Conservation (phyloP, 1,284 basidiomycete species). For the Fomitopsis pinicola region DNA sequence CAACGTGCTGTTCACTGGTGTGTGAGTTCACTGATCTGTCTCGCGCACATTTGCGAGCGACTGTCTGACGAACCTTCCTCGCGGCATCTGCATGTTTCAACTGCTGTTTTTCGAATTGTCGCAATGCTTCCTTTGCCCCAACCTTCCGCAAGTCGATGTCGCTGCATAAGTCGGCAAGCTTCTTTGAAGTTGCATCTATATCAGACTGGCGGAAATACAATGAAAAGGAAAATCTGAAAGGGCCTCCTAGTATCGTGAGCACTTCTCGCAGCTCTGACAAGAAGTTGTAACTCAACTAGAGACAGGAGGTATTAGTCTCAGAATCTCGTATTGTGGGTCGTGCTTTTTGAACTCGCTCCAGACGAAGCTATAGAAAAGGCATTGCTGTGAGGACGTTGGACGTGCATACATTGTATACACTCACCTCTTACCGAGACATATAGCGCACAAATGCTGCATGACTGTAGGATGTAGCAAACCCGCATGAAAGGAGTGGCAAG, state of each 20-base stretch:
- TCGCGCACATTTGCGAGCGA: no score
- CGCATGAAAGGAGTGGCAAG: neutral
- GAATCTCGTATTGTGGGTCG: no score
- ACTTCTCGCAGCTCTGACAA: neutral
- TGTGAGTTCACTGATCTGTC: no score
- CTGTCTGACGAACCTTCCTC: no score
- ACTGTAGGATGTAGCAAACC: neutral
- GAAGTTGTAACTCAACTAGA: neutral
- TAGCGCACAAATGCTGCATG: neutral
- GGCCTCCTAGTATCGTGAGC: no score
- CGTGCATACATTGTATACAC: neutral
- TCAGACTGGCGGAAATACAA: neutral
- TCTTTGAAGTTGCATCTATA: neutral
- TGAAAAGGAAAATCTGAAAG: no score
- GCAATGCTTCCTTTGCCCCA: neutral
- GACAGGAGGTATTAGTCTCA: no score
- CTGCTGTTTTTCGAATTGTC: neutral
- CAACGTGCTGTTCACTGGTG: no score
- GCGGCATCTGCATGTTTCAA: no score
- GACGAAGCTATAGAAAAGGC: neutral
- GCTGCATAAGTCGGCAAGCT: neutral
- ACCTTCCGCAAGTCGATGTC: neutral
- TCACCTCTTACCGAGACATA: neutral
- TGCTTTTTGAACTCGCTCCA: no score
- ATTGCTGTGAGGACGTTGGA: neutral